phyloP scores from a whole-genome alignment of 495 filamentous ascomycete genomes.

The Daldinia concentrica region DNA sequence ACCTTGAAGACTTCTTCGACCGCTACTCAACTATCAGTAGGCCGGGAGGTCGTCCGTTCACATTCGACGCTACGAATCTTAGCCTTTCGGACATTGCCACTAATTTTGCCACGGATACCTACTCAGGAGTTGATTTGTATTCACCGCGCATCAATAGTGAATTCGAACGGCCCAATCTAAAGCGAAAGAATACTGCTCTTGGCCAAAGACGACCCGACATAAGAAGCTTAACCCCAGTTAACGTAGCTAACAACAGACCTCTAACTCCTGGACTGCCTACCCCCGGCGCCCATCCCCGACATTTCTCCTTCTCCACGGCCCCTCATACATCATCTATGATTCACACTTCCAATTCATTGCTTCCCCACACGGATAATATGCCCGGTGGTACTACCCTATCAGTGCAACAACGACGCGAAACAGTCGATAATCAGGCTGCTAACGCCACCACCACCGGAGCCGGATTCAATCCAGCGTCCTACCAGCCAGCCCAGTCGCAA shows the following conservation, averaged over 20 bases:
- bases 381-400: neutral
- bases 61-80: slow-evolving; percentile 62
- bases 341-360: slow-evolving; percentile 41
- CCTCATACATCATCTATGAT: slow-evolving; percentile 50
- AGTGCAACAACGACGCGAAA: slow-evolving; percentile 34
- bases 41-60: slow-evolving; percentile 53
- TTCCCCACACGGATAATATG: slow-evolving; percentile 27
- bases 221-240: slow-evolving; percentile 40
- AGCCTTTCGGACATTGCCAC: slow-evolving; percentile 63
- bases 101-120: slow-evolving; percentile 59
- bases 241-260: slow-evolving; percentile 21
- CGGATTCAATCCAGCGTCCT: slow-evolving; percentile 40
- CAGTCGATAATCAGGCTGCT: slow-evolving; percentile 32
- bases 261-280: slow-evolving; percentile 43
- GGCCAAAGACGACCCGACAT: slow-evolving; percentile 50
- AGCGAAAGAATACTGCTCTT: slow-evolving; percentile 51
- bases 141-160: slow-evolving; percentile 45
- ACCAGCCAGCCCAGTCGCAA: slow-evolving; percentile 32
- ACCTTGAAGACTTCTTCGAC: slow-evolving; percentile 87
- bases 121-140: slow-evolving; percentile 55
- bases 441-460: slow-evolving; percentile 23
- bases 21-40: slow-evolving; percentile 67
- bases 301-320: slow-evolving; percentile 47
- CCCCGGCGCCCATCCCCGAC: slow-evolving; percentile 41
- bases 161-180: slow-evolving; percentile 50